Evolutionary conservation across 1,284 basidiomycete species (phyloP).

Genomic region (Macrocybe sp.): DNA sequence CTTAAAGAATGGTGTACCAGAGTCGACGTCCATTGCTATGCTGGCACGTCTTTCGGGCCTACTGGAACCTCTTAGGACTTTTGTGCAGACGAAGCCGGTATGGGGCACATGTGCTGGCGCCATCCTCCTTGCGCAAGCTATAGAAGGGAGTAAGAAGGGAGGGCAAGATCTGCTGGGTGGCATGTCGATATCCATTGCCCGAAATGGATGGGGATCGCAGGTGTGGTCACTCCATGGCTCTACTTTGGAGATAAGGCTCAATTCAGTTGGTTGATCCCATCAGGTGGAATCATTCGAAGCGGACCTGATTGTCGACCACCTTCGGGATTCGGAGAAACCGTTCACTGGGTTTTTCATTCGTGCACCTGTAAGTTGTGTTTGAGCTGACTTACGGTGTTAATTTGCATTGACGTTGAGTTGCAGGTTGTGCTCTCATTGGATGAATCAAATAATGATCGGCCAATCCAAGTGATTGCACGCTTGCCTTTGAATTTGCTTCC

Average conservation of each 20-base stretch:
- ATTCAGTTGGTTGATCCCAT: neutral
- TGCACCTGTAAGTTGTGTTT: conserved; percentile 72
- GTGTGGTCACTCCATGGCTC: conserved; percentile 30
- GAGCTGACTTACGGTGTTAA: conserved; percentile 5
- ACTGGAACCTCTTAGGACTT: conserved; percentile 74
- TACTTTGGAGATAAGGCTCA: neutral
- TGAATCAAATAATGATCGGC: conserved; percentile 38
- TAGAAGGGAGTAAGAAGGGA: conserved; percentile 80
- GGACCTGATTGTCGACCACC: conserved; percentile 59
- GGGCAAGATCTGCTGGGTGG: conserved; percentile 87
- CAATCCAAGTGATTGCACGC: conserved; percentile 68
- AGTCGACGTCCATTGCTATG: conserved; percentile 92
- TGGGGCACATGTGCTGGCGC: conserved; percentile 99
- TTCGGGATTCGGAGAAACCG: conserved; percentile 56
- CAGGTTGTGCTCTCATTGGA: conserved; percentile 60
- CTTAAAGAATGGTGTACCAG: conserved; percentile 28
- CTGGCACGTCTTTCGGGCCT: conserved; percentile 79
- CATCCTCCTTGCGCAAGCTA: conserved; percentile 76
- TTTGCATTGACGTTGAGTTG: conserved; percentile 10
- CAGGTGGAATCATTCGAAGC: conserved; percentile 91
- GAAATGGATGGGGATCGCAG: conserved; percentile 91
- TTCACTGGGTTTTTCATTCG: conserved; percentile 95
- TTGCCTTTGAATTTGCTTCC: conserved; percentile 63
- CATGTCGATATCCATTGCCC: conserved; percentile 74
- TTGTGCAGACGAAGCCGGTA: conserved; percentile 65